Evolutionary conservation across 2,329 filamentous ascomycete genomes (phyloP).

Genomic region (Tolypocladium cylindrosporum): DNA sequence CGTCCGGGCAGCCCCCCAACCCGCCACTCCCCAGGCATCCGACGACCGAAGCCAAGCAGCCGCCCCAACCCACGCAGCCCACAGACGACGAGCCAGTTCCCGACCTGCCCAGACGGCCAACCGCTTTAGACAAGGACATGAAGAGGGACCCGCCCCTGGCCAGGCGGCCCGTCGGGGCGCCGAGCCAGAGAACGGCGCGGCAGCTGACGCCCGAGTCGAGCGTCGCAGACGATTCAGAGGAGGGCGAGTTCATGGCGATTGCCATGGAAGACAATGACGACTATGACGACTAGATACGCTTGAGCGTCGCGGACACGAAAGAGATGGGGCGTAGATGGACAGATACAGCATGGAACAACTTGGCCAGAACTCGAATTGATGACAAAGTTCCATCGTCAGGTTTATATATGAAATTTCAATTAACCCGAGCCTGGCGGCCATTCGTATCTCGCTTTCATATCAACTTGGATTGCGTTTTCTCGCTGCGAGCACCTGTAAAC

Average conservation of each 20-base stretch:
- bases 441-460: neutral
- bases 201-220: constrained; percentile 16
- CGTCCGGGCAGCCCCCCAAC: neutral
- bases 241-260: constrained; percentile 6
- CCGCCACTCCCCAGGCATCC: constrained; percentile 11
- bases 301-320: neutral
- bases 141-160: neutral
- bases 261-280: constrained; percentile 14
- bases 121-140: neutral
- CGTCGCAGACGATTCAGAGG: constrained; percentile 23
- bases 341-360: neutral
- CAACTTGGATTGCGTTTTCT: neutral
- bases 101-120: constrained; percentile 3
- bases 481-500: neutral
- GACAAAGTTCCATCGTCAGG: constrained; percentile 1
- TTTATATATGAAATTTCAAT: constrained; percentile 3
- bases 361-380: neutral
- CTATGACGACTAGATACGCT: constrained; percentile 13
- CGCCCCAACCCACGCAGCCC: neutral
- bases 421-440: neutral
- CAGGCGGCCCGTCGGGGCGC: neutral
- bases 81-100: neutral
- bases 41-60: constrained; percentile 1
- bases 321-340: neutral
- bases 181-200: constrained; percentile 2